Evolutionary conservation across 352 stramenopile species (phyloP).

Genomic region (Pythium volutum): DNA sequence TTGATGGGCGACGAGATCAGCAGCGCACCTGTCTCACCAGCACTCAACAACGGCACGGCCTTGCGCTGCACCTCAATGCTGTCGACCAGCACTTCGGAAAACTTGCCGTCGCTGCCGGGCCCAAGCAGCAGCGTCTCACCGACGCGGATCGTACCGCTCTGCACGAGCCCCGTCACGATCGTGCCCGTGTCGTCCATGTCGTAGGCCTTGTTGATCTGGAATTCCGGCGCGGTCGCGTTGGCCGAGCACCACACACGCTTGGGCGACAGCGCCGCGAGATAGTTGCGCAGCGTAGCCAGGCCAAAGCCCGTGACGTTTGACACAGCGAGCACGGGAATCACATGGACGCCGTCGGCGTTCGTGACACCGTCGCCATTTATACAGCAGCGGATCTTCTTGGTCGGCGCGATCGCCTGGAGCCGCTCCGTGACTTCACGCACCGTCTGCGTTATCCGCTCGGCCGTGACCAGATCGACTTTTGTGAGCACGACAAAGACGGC

Average conservation of each 20-base stretch:
- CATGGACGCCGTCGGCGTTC: slow-evolving; percentile 18
- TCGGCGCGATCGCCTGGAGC: slow-evolving; percentile 27
- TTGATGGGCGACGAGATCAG: slow-evolving; percentile 31
- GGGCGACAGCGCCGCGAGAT: slow-evolving; percentile 51
- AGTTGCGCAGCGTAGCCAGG: slow-evolving; percentile 52
- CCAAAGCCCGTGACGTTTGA: slow-evolving; percentile 61
- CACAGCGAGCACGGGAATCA: slow-evolving; percentile 58
- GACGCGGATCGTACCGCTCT: slow-evolving; percentile 61
- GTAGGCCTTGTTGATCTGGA: slow-evolving; percentile 79
- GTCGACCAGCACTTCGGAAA: slow-evolving; percentile 62
- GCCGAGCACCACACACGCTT: slow-evolving; percentile 54
- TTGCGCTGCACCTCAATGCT: slow-evolving; percentile 83
- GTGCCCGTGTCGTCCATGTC: slow-evolving; percentile 67
- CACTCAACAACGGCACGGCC: slow-evolving; percentile 46
- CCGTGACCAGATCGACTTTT: slow-evolving; percentile 53
- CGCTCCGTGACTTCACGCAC: slow-evolving; percentile 45
- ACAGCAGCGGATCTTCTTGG: slow-evolving; percentile 19
- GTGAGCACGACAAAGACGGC: slow-evolving; percentile 81
- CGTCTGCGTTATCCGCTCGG: slow-evolving; percentile 45
- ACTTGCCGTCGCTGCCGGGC: slow-evolving; percentile 49
- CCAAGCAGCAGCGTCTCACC: slow-evolving; percentile 69
- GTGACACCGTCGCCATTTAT: neutral
- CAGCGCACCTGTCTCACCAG: slow-evolving; percentile 68
- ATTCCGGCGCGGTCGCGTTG: slow-evolving; percentile 52
- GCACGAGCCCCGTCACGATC: slow-evolving; percentile 67